Evolutionary conservation across 2,329 filamentous ascomycete genomes (phyloP).

Genomic region (Didymella exigua): DNA sequence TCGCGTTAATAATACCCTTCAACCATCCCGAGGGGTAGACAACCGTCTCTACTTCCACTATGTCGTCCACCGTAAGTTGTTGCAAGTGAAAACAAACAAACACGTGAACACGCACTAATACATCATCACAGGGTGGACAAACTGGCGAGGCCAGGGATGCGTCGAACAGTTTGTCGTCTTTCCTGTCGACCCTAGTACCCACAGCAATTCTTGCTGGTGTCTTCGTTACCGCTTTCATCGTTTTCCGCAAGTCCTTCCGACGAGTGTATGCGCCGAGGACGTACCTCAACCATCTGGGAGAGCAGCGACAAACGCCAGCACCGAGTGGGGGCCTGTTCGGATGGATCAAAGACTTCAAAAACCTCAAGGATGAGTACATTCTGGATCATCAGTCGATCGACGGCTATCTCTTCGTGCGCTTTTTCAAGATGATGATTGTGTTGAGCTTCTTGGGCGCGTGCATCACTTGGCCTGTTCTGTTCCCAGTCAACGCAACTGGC

Average conservation of each 20-base stretch:
- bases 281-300: conserved; percentile 52
- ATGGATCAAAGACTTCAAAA: conserved; percentile 58
- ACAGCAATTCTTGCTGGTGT: conserved; percentile 35
- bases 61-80: conserved; percentile 32
- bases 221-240: conserved; percentile 48
- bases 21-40: conserved; percentile 11
- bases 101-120: not conserved
- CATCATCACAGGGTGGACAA: conserved; percentile 27
- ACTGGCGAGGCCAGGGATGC: conserved; percentile 27
- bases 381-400: conserved; percentile 57
- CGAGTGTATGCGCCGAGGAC: conserved; percentile 54
- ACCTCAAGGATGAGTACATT: conserved; percentile 53
- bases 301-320: conserved; percentile 55
- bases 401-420: conserved; percentile 56
- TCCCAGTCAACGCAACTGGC: conserved; percentile 55
- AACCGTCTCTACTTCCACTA: conserved; percentile 22
- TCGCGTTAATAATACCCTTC: conserved; percentile 6
- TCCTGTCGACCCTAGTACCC: conserved; percentile 45
- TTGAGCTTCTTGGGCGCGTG: conserved; percentile 51
- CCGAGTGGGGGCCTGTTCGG: conserved; percentile 54
- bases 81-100: not conserved
- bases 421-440: conserved; percentile 52
- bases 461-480: conserved; percentile 55
- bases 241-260: conserved; percentile 52
- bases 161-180: conserved; percentile 56